Conservation (phyloP, 139 green algal genomes). For the Chlorella sp. region DNA sequence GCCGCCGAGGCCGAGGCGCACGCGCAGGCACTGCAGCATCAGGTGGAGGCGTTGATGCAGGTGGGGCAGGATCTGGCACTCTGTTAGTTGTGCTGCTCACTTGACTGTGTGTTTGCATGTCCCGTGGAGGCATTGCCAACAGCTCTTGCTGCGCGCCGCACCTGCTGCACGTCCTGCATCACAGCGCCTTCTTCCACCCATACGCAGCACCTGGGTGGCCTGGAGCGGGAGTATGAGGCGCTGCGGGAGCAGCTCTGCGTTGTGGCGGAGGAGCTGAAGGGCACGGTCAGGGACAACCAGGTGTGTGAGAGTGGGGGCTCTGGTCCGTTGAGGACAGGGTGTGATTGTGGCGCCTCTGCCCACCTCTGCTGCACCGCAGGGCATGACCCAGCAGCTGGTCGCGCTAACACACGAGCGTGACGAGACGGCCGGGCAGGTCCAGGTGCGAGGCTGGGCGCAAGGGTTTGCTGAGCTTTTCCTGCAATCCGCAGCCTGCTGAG, state of each 20-base stretch:
- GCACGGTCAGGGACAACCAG: slow-evolving; percentile 74
- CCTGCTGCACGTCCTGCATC: too few relatives aligned
- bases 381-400: slow-evolving; percentile 54
- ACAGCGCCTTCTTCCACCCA: too few relatives aligned
- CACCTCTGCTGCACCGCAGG: too few relatives aligned
- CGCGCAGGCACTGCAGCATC: background rate
- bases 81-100: too few relatives aligned
- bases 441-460: too few relatives aligned
- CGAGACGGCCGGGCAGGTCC: slow-evolving; percentile 53
- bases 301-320: slow-evolving; percentile 8
- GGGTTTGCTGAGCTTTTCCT: too few relatives aligned
- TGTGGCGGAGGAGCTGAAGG: slow-evolving; percentile 64
- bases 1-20: background rate
- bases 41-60: background rate
- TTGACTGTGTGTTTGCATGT: too few relatives aligned
- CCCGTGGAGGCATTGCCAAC: too few relatives aligned
- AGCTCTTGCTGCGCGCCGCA: too few relatives aligned
- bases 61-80: too few relatives aligned
- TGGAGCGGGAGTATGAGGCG: slow-evolving; percentile 12
- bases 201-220: slow-evolving; percentile 10
- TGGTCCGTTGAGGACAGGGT: background rate
- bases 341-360: background rate
- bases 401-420: slow-evolving; percentile 24
- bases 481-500: too few relatives aligned
- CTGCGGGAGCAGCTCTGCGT: slow-evolving; percentile 53